Base-by-base conservation (phyloP, 2,329 filamentous ascomycete species). In the Dryadomyces sulphureus region DNA sequence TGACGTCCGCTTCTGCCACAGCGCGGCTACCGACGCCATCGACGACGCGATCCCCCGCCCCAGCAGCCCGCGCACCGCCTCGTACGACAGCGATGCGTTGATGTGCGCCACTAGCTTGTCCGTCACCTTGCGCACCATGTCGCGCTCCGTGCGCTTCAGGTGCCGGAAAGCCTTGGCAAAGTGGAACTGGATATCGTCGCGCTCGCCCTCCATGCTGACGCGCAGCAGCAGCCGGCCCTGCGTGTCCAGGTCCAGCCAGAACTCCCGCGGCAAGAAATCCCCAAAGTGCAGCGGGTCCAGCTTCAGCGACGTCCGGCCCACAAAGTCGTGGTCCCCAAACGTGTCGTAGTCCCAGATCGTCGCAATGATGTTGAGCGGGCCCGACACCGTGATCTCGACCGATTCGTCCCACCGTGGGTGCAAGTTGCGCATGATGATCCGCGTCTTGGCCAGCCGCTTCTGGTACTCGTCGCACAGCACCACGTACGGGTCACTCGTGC, bases 271-370 rank as follows among this genome's bases (percentile, higher is more conserved):
- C 54, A 96, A 70, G 59, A 94, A 98, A 61, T 98, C 92, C 55
- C 87, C 82, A 64, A 98, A 98, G 65, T 95, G 89, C 35, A 86
- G 75, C n/a, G 92, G 92, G 56, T 98, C 92, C n/a, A 98, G 71
- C 64, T 98, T 98, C 53, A 98, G 72, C 19, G 88, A 94, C n/a
- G 92, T 96, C 51, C 92, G 79, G 22, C 92, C 92, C 32, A 96
- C 87, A 60, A 94, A 96, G 59, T 98, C 92, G 59, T 98, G 92
- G 58, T 96, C 92, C 45, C 92, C 92, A 55, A 98, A 81, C 14
- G 87, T 88, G 65, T 98, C 92, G 72, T 92, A 94, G 64, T 98
- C 92, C 92, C 92, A 98, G 38, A 96, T 84, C 1, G 92, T 98
- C 27, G 90, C 89, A 57, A 96, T 93, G 54, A 98, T 79, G 56